Percentiles rank a stretch among this genome's conserved stretches.
phyloP scores from a whole-genome alignment of 2,329 filamentous ascomycete species.

The Aspergillus luchuensis region DNA sequence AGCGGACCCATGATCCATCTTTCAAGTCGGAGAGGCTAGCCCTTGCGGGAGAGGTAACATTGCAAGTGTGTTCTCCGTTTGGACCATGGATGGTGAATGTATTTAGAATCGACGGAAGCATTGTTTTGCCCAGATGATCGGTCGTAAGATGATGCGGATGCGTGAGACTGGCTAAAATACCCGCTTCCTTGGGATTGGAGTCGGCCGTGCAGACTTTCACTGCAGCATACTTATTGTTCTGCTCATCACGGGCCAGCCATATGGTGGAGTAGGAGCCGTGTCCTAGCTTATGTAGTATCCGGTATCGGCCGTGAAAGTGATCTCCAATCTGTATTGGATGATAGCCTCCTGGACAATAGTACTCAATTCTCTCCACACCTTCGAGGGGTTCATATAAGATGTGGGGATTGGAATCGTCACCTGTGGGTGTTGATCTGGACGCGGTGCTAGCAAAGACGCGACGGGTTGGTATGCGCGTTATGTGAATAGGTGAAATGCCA shows the following conservation, averaged over 20 bases:
- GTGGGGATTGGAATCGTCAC: too few relatives aligned
- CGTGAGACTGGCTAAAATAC: constrained; percentile 26
- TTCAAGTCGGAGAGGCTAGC: constrained; percentile 23
- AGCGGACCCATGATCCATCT: constrained; percentile 23
- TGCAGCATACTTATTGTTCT: constrained; percentile 26
- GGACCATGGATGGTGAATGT: constrained; percentile 25
- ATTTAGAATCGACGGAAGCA: constrained; percentile 24
- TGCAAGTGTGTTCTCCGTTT: constrained; percentile 31
- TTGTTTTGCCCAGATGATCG: not conserved
- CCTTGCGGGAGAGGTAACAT: constrained; percentile 22
- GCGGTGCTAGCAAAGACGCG: too few relatives aligned
- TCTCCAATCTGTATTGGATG: constrained; percentile 34
- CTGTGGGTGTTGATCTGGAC: too few relatives aligned
- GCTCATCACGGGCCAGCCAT: not conserved
- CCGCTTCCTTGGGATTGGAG: constrained; percentile 1
- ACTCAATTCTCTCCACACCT: not conserved
- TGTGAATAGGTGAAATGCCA: too few relatives aligned
- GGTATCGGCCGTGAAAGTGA: constrained; percentile 35
- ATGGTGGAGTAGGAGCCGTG: constrained; percentile 42
- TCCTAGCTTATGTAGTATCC: constrained; percentile 45
- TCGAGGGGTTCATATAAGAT: not conserved
- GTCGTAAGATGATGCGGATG: not conserved
- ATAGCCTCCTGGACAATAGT: constrained; percentile 31
- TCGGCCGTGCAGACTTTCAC: constrained; percentile 20
- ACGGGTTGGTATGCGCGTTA: too few relatives aligned